Evolutionary conservation across 2,329 filamentous ascomycete genomes (phyloP), one percentile per base, ranked within the genome.

Genomic region (Cercospora nicotianae): DNA sequence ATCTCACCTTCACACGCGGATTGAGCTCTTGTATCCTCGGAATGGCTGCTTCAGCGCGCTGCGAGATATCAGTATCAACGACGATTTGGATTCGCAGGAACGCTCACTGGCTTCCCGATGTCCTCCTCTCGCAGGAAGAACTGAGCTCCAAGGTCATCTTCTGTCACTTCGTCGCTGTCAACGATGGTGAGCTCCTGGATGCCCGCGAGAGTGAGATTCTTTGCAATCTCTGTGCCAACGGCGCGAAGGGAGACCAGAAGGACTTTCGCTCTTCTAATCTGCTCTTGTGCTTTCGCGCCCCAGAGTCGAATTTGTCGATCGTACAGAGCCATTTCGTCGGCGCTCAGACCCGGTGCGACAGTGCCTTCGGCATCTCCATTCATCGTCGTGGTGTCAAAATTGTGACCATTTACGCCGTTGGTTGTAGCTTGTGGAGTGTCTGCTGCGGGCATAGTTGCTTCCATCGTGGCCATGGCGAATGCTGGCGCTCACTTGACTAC

Each of bases 241-340:
- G 91, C 93, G 77, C 91, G 92, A 79, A 97, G 89, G 31, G 90
- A 93, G 73, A 99, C 90, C 70, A 99, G 87, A 57, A 98, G 89
- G 73, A 99, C 91, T 76, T 93, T 93, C 67, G 95, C 93, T 67
- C 87, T 91, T 74, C 94, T 92, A 67, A 99, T 93, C n/a, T 71
- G 73, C 78, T 96, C 91, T 80, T 99, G 95, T 6, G 95, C 95
- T 75, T 95, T 90, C 77, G 98, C 92, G 53, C 95, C 95, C 95
- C 95, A 99, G 31, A 99, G 89, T 64, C 95, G 91, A 76, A 99
- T 97, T 79, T 99, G 95, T 60, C 95, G 90, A 81, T 99, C 95
- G 79, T 99, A 99, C 5, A 98, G 88, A 13, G 94, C 95, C 76
- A 98, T 96, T 78, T 99, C 95, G 80, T 98, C 95, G 92, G 70